phyloP scores from a whole-genome alignment of 1,139 yeast genomes.

The Sugiyamaella castrensis region DNA sequence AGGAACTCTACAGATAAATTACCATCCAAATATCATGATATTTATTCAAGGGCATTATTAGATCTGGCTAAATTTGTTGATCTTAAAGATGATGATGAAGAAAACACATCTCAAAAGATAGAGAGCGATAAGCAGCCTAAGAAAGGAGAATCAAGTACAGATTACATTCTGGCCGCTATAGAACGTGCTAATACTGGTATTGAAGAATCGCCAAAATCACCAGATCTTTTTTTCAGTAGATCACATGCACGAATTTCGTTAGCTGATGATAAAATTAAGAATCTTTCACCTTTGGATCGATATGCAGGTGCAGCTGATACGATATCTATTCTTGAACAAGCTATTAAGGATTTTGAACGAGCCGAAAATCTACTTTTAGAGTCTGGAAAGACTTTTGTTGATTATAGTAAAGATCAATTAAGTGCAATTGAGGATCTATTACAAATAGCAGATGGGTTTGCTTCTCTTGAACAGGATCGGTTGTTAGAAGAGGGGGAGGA shows the following conservation, averaged over 20 bases:
- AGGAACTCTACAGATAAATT: constrained; percentile 44
- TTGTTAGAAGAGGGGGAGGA: constrained; percentile 47
- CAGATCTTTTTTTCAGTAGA: constrained; percentile 49
- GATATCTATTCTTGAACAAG: constrained; percentile 39
- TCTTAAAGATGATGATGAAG: constrained; percentile 18
- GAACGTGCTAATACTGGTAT: constrained; percentile 69
- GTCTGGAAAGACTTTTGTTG: constrained; percentile 11
- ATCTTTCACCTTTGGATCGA: constrained; percentile 10
- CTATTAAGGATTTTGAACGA: constrained; percentile 44
- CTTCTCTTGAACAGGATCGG: constrained; percentile 67
- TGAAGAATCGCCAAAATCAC: constrained; percentile 45
- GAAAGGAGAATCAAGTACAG: constrained; percentile 42
- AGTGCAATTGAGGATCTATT: constrained; percentile 39
- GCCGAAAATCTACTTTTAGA: constrained; percentile 44
- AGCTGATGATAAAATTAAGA: constrained; percentile 32
- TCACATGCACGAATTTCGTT: constrained; percentile 53
- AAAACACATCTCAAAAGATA: constrained; percentile 16
- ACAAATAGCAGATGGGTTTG: constrained; percentile 54
- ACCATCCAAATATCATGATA: constrained; percentile 63
- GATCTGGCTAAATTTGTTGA: constrained; percentile 51
- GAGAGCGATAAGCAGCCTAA: constrained; percentile 30
- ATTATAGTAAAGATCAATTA: constrained; percentile 8
- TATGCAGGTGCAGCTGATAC: constrained; percentile 16
- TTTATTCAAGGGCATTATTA: constrained; percentile 69
- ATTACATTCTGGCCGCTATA: constrained; percentile 63